A percentile compares a stretch with the other conserved stretches of the same genome.
Conservation (phyloP, 495 filamentous ascomycete species). For the Aspergillus leporis region DNA sequence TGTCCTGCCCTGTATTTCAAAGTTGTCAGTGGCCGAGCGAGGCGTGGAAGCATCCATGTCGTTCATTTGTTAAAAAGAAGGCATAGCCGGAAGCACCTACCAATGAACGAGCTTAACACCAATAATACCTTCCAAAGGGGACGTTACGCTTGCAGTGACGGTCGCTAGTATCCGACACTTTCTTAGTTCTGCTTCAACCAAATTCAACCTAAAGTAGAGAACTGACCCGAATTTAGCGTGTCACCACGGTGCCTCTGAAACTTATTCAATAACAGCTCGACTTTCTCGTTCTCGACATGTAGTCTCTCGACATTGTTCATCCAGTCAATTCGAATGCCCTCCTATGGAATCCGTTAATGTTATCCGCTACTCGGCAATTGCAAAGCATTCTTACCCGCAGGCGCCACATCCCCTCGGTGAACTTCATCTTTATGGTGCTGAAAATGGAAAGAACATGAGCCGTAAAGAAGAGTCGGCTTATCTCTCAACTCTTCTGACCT, state of each 20-base stretch:
- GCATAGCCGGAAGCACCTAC: conserved; percentile 35
- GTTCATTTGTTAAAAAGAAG: background rate
- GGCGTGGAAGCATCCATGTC: background rate
- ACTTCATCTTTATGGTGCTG: conserved; percentile 38
- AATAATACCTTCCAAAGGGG: conserved; percentile 59
- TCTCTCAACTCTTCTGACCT: no score
- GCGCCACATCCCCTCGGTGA: conserved; percentile 48
- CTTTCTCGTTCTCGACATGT: conserved; percentile 33
- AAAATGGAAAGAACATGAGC: background rate
- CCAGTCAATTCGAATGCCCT: conserved; percentile 46
- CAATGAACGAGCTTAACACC: conserved; percentile 67
- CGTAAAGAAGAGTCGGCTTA: no score
- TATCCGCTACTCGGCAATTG: background rate
- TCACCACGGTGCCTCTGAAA: conserved; percentile 52
- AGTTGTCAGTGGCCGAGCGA: conserved; percentile 5
- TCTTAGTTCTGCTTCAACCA: conserved; percentile 1
- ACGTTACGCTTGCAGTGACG: conserved; percentile 43
- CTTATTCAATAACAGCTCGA: conserved; percentile 44
- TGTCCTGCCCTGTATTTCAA: conserved; percentile 36
- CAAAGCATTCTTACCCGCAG: conserved; percentile 28
- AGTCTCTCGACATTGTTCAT: conserved; percentile 50
- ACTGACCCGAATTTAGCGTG: conserved; percentile 55
- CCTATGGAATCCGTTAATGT: conserved; percentile 23
- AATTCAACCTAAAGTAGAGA: conserved; percentile 7
- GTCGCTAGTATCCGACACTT: conserved; percentile 18